These are phyloP conservation scores for Papiliotrema terrestris DNA, from an alignment of 1,284 basidiomycete genomes.

Conservation along the genomic window DNA sequence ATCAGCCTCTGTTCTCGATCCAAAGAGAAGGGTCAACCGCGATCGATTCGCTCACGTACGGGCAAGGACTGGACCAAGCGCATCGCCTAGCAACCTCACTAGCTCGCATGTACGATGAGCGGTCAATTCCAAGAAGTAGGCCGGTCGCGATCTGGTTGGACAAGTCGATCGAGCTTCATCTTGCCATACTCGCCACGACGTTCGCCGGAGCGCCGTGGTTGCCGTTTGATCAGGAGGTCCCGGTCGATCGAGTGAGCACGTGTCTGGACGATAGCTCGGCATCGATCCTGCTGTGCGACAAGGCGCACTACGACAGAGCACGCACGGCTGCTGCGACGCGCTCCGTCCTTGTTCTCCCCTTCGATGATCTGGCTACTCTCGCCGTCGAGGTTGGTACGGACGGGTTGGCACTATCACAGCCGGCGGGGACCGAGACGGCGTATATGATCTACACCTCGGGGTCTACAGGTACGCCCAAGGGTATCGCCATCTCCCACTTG, in stretches of 20 bases:
- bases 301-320: background rate
- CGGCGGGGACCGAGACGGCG: background rate
- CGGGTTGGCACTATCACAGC: background rate
- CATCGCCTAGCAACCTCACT: too few species aligned
- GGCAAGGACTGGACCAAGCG: too few species aligned
- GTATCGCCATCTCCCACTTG: conserved; percentile 2
- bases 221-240: conserved; percentile 1
- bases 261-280: conserved; percentile 1
- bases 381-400: background rate
- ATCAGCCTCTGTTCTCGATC: too few species aligned
- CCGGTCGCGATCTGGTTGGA: conserved; percentile 1
- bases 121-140: background rate
- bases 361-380: background rate
- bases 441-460: conserved; percentile 7
- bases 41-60: too few species aligned
- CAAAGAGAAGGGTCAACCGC: too few species aligned
- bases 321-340: background rate
- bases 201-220: background rate
- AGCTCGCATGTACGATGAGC: too few species aligned
- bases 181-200: background rate
- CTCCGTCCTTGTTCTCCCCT: background rate
- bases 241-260: background rate
- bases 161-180: conserved; percentile 2
- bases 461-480: conserved; percentile 4
- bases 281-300: background rate